phyloP scores from a whole-genome alignment of 352 stramenopile genomes.

The Phytophthora capsici region DNA sequence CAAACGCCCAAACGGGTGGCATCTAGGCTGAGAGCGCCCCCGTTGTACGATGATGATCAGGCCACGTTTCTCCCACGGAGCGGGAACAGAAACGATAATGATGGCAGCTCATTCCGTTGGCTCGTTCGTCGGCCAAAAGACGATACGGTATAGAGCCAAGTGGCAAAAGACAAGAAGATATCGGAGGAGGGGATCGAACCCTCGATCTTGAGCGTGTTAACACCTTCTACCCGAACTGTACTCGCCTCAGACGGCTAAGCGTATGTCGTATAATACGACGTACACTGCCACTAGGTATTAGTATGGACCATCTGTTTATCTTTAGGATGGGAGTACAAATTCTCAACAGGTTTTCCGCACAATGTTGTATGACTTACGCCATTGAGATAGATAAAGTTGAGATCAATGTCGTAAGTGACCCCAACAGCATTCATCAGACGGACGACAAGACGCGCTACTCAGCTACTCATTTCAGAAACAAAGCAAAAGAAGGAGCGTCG shows the following conservation, averaged over 20 bases:
- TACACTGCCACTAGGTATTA: not conserved
- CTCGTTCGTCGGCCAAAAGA: no score
- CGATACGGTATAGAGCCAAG: no score
- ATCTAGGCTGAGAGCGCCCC: no score
- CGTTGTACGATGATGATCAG: no score
- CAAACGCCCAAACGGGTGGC: no score
- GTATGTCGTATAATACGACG: slow-evolving; percentile 3
- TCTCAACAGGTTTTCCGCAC: not conserved
- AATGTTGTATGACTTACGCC: not conserved
- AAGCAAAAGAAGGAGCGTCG: not conserved
- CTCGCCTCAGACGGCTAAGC: not conserved
- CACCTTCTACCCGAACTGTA: no score
- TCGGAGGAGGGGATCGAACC: no score
- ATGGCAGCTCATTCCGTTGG: no score
- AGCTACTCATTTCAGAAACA: not conserved
- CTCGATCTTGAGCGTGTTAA: no score
- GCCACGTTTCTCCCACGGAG: no score
- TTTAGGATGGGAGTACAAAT: not conserved
- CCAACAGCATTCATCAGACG: not conserved
- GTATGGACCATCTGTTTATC: not conserved
- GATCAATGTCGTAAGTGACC: not conserved
- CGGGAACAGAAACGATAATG: no score
- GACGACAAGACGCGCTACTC: not conserved
- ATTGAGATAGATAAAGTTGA: not conserved
- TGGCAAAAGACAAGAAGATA: no score